Conservation (phyloP, 257 asterid species). For the Plantago ovata region DNA sequence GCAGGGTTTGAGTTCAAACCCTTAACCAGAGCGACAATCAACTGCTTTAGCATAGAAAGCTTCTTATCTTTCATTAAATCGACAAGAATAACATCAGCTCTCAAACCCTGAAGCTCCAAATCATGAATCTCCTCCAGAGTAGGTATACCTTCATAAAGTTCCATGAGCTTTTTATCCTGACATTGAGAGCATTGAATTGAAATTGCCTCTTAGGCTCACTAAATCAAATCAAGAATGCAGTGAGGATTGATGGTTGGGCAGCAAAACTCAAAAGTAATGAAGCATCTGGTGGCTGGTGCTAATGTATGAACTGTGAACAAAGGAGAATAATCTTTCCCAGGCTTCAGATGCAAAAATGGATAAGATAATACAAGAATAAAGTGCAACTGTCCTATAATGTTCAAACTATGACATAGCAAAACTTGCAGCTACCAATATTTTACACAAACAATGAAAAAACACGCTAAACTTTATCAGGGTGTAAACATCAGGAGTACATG, state of each 20-base stretch:
- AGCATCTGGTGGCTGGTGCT: too few species aligned
- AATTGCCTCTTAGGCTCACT: constrained; percentile 6
- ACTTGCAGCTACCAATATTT: too few species aligned
- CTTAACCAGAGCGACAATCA: constrained; percentile 74
- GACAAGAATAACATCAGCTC: constrained; percentile 84
- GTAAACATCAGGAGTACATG: constrained; percentile 12
- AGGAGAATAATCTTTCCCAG: too few species aligned
- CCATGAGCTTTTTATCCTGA: constrained; percentile 94
- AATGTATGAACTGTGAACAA: too few species aligned
- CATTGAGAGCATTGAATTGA: constrained; percentile 15
- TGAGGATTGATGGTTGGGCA: neutral
- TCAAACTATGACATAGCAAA: too few species aligned
- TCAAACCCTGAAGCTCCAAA: constrained; percentile 75
- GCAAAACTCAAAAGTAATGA: neutral
- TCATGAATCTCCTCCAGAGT: constrained; percentile 78
- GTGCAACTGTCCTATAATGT: too few species aligned
- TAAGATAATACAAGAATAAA: too few species aligned
- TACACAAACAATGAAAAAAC: too few species aligned
- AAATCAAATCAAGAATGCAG: neutral
- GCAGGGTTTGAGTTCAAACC: constrained; percentile 81
- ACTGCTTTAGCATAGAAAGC: constrained; percentile 82
- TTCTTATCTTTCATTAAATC: constrained; percentile 85
- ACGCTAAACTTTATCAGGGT: too few species aligned
- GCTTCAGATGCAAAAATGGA: too few species aligned
- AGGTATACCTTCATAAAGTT: constrained; percentile 76